Percentiles rank a stretch among this genome's conserved stretches.
Conservation (phyloP, 2,329 filamentous ascomycete genomes). For the Fusarium oxysporum region DNA sequence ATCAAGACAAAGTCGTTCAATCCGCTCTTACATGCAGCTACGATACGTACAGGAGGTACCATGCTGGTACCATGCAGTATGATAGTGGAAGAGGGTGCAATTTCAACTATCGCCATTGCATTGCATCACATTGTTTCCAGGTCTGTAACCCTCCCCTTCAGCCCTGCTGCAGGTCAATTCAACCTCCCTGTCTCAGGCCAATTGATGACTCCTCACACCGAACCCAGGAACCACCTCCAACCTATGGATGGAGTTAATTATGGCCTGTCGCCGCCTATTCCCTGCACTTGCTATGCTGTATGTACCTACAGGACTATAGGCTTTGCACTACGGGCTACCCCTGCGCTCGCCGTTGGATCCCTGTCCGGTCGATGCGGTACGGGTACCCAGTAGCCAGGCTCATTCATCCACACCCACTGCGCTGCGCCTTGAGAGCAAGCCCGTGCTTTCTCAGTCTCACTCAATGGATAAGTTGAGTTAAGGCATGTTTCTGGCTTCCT, state of each 20-base stretch:
- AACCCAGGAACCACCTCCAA: conserved; percentile 36
- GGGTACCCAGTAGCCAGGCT: conserved; percentile 34
- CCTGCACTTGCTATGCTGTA: neutral
- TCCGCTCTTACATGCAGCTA: conserved; percentile 14
- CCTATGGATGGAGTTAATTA: conserved; percentile 16
- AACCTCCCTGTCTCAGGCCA: conserved; percentile 38
- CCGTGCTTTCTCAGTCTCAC: conserved; percentile 31
- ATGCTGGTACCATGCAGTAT: neutral
- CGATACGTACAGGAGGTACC: neutral
- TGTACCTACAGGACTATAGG: conserved; percentile 6
- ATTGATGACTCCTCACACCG: conserved; percentile 47
- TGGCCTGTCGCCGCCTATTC: conserved; percentile 15
- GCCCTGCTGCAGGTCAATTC: conserved; percentile 46
- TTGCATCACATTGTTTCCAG: conserved; percentile 19
- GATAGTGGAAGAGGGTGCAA: neutral
- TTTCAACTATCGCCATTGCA: conserved; percentile 26
- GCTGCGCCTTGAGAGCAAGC: conserved; percentile 45
- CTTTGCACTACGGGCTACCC: neutral
- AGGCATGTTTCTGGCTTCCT: conserved; percentile 15
- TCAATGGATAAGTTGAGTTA: conserved; percentile 29
- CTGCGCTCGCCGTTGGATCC: conserved; percentile 18
- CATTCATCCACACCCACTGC: conserved; percentile 38
- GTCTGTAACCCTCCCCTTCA: conserved; percentile 42
- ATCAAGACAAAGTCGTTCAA: neutral
- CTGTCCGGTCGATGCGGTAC: conserved; percentile 25